Evolutionary conservation across 768 basidiomycete genomes (phyloP).

Genomic region (Leucosporidium scottii): DNA sequence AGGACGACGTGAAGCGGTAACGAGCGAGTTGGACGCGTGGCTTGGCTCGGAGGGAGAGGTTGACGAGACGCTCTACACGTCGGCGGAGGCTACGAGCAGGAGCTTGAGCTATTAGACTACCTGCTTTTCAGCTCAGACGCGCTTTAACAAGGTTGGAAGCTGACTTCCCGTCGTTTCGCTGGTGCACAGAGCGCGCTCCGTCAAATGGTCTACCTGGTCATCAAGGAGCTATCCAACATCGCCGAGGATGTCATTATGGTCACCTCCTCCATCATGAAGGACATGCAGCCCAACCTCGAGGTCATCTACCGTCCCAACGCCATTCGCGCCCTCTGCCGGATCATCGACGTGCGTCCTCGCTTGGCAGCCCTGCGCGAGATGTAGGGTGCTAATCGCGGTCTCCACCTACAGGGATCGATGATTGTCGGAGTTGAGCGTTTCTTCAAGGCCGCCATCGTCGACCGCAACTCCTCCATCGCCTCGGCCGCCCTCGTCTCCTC

Average conservation of each 20-base stretch:
- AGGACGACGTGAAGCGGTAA: neutral
- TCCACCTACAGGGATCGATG: slow-evolving; percentile 77
- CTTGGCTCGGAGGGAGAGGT: neutral
- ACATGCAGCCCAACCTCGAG: slow-evolving; percentile 98
- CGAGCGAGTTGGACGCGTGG: neutral
- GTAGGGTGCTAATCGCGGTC: slow-evolving; percentile 7
- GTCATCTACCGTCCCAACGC: slow-evolving; percentile 98
- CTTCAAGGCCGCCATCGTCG: slow-evolving; percentile 98
- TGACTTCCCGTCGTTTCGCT: neutral
- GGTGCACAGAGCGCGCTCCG: slow-evolving; percentile 74
- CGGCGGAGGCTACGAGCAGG: neutral
- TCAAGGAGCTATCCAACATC: slow-evolving; percentile 92
- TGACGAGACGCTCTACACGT: too few relatives aligned
- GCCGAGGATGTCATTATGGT: slow-evolving; percentile 99
- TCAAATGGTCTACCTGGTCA: slow-evolving; percentile 96
- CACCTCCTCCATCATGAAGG: slow-evolving; percentile 98
- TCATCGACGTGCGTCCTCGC: slow-evolving; percentile 76
- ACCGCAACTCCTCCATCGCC: slow-evolving; percentile 88
- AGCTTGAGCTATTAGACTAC: neutral
- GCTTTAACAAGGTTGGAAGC: neutral
- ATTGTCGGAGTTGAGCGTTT: slow-evolving; percentile 96
- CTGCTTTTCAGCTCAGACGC: neutral
- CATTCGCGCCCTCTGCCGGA: slow-evolving; percentile 88
- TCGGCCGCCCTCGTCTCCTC: slow-evolving; percentile 94
- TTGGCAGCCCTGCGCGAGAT: neutral